Evolutionary conservation across 2,329 filamentous ascomycete genomes (phyloP).

Genomic region (Phyllosticta citribraziliensis): DNA sequence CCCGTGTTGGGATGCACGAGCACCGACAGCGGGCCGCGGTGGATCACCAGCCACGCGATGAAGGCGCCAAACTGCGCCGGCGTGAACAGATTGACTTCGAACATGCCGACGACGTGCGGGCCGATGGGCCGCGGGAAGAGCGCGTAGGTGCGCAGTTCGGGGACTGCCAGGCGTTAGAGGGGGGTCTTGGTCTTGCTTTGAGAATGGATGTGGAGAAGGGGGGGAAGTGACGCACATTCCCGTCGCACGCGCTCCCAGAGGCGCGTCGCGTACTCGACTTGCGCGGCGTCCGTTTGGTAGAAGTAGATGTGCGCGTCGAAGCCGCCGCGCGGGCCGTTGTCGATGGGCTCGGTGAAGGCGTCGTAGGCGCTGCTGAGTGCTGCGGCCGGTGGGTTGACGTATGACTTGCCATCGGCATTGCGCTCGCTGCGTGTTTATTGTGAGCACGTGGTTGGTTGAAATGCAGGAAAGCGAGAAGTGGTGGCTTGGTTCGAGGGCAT

Average conservation of each 20-base stretch:
- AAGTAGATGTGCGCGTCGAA: slow-evolving; percentile 90
- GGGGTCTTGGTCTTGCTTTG: neutral
- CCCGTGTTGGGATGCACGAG: slow-evolving; percentile 76
- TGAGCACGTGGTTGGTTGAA: neutral
- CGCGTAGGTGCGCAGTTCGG: slow-evolving; percentile 71
- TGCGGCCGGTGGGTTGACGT: slow-evolving; percentile 54
- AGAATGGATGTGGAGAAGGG: neutral
- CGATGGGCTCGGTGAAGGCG: slow-evolving; percentile 57
- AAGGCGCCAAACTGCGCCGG: slow-evolving; percentile 86
- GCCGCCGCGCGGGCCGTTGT: slow-evolving; percentile 56
- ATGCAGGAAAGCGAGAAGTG: no score
- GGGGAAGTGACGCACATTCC: slow-evolving; percentile 51
- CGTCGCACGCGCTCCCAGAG: slow-evolving; percentile 69
- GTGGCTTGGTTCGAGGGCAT: no score
- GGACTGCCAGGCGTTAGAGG: slow-evolving; percentile 45
- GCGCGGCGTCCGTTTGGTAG: slow-evolving; percentile 49
- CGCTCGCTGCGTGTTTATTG: slow-evolving; percentile 36
- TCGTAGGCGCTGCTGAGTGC: slow-evolving; percentile 59
- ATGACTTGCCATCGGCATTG: slow-evolving; percentile 67
- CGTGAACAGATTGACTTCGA: slow-evolving; percentile 81
- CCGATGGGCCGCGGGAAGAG: slow-evolving; percentile 71
- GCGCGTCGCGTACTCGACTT: slow-evolving; percentile 57
- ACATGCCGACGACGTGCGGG: slow-evolving; percentile 79
- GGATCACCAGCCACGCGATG: slow-evolving; percentile 72
- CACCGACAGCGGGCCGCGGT: slow-evolving; percentile 68